These are phyloP conservation scores for Ceratobasidium sp. DNA, from an alignment of 1,284 basidiomycete genomes.

Conservation along the genomic window DNA sequence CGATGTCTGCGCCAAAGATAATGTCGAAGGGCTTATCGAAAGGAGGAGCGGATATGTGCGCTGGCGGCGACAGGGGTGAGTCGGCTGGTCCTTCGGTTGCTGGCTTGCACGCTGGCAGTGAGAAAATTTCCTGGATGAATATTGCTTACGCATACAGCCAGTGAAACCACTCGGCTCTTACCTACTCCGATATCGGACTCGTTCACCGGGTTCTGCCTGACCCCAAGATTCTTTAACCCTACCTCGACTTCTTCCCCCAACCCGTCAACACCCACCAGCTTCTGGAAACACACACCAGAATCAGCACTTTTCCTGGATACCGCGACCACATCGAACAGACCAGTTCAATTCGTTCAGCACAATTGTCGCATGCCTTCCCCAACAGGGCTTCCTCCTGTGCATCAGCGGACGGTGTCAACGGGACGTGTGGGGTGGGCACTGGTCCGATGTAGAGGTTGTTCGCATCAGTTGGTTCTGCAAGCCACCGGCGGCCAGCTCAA, in stretches of 20 bases:
- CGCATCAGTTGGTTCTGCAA: slow-evolving; percentile 13
- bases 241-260: not conserved
- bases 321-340: not conserved
- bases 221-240: not conserved
- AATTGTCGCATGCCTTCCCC: slow-evolving; percentile 1
- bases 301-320: not conserved
- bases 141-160: slow-evolving; percentile 13
- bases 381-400: not conserved
- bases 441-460: not conserved
- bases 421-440: not conserved
- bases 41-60: slow-evolving; percentile 24
- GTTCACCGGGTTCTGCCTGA: not conserved
- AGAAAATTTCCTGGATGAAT: not conserved
- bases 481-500: slow-evolving; percentile 13
- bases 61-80: not conserved
- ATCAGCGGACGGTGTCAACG: not conserved
- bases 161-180: not conserved
- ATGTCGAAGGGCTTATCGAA: slow-evolving; percentile 66
- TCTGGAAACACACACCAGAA: not conserved
- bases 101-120: not conserved
- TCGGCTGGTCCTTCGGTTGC: not conserved
- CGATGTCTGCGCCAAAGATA: slow-evolving; percentile 77
- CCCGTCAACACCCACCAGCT: not conserved
- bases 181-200: slow-evolving; percentile 27
- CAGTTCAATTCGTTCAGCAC: slow-evolving; percentile 18